Conservation (phyloP, 2,329 filamentous ascomycete species). For the Lasiodiplodia theobromae region DNA sequence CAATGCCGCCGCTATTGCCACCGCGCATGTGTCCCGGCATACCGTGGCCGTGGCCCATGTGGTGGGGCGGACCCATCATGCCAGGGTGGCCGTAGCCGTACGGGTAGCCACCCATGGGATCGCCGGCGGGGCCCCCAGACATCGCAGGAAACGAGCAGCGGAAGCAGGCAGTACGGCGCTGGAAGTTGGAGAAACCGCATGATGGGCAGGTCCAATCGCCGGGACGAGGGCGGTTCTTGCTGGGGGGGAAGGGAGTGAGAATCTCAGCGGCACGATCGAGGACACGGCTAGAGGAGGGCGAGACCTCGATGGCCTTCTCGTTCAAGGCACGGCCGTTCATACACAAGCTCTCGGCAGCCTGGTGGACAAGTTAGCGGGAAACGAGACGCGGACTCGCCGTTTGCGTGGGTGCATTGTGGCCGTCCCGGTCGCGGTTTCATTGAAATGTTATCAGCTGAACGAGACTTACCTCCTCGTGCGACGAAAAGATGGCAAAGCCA, state of each 20-base stretch:
- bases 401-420: neutral
- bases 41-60: conserved; percentile 67
- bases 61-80: conserved; percentile 65
- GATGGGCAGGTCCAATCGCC: conserved; percentile 99
- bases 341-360: conserved; percentile 97
- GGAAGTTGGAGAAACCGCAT: conserved; percentile 99
- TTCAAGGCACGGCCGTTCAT: conserved; percentile 99
- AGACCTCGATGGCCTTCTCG: conserved; percentile 98
- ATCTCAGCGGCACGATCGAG: conserved; percentile 96
- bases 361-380: conserved; percentile 32
- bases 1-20: conserved; percentile 79
- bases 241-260: conserved; percentile 94
- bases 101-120: conserved; percentile 70
- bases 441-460: conserved; percentile 9
- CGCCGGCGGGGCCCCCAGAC: conserved; percentile 73
- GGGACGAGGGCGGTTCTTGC: conserved; percentile 95
- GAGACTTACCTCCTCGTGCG: conserved; percentile 91
- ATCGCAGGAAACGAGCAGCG: conserved; percentile 98
- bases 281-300: conserved; percentile 94
- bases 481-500: conserved; percentile 97
- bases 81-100: conserved; percentile 69
- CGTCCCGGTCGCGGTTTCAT: conserved; percentile 11
- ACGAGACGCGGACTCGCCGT: neutral
- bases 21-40: conserved; percentile 69
- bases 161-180: conserved; percentile 97